Base-by-base conservation (phyloP, 495 filamentous ascomycete species). In the Aspergillus haitiensis region DNA sequence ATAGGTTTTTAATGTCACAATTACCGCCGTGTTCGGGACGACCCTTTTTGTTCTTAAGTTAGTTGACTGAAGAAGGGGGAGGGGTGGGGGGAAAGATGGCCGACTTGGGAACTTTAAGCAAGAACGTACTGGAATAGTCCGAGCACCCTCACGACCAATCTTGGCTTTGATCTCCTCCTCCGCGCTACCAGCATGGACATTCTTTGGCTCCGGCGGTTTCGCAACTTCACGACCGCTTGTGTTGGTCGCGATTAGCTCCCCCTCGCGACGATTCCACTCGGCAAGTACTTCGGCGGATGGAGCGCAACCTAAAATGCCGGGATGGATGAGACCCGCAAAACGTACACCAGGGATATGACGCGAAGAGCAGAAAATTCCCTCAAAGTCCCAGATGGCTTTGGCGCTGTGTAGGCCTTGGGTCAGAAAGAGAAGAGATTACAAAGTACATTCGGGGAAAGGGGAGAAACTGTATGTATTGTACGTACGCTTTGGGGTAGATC, bases 381-480 rank as follows among this genome's bases (percentile, higher is more conserved):
- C 92, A 61, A 98, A 97, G 68, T 97, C 93, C 93, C 93, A 98
- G 67, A 98, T 97, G 0, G 93, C 93, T 68, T 94, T 94, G 13
- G 90, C 91, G n/a, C 87, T 89, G 39, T 42, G 15, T 1, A 52
- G 1, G 27, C 16, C 32, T 27, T 27, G 21, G 21, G 21, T 27
- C 3, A 47, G 9, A 5, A 7, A 16, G 11, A 46, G 13, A 8
- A 46, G 42, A 16, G n/a, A 10, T 56, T 60, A 61, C 36, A 35
- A 42, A 16, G 34, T 16, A 11, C 51, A 13, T 37, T 54, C 12
- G 6, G 27, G 15, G 35, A 13, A 7, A 11, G 16, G 21, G 11
- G 18, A 16, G 15, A 16, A 15, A 9, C 1, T 9, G 42, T 36
- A 7, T 11, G 8, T 5, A n/a, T n/a, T n/a, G n/a, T 15, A 36